phyloP scores from a whole-genome alignment of 441 rosid genomes.

The Jatropha multifida region DNA sequence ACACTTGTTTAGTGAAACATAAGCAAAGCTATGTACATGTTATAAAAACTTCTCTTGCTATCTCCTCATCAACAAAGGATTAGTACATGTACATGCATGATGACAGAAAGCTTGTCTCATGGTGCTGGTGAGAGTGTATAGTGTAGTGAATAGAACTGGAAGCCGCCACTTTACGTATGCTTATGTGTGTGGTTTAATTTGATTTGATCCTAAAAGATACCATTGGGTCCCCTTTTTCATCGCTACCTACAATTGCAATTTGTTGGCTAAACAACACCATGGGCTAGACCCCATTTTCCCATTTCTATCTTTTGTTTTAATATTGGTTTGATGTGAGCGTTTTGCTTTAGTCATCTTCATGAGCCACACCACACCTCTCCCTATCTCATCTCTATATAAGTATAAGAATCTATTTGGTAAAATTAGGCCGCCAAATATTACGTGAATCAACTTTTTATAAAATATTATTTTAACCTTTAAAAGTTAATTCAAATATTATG shows the following conservation, averaged over 20 bases:
- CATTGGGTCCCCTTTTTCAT: not conserved
- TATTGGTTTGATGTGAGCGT: not conserved
- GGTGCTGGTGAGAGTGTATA: not conserved
- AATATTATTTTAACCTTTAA: too few species aligned
- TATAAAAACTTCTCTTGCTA: too few species aligned
- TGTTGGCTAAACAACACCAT: not conserved
- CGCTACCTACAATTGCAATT: not conserved
- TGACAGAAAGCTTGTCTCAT: not conserved
- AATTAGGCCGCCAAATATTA: too few species aligned
- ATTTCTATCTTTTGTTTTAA: not conserved
- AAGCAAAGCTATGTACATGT: too few species aligned
- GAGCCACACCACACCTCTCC: too few species aligned
- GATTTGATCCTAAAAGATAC: not conserved
- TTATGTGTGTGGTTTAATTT: not conserved
- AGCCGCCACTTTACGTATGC: not conserved
- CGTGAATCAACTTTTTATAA: too few species aligned
- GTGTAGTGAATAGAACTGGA: not conserved
- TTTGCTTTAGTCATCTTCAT: not conserved
- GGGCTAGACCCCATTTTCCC: not conserved
- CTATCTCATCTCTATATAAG: too few species aligned
- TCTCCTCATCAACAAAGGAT: too few species aligned
- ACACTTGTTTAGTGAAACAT: too few species aligned
- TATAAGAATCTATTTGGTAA: too few species aligned
- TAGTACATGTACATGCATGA: not conserved
- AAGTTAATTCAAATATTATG: too few species aligned